Evolutionary conservation across 192 early-diverging fungal genomes (phyloP), one percentile per base, ranked within the genome.

Genomic region (Lobosporangium transversale): DNA sequence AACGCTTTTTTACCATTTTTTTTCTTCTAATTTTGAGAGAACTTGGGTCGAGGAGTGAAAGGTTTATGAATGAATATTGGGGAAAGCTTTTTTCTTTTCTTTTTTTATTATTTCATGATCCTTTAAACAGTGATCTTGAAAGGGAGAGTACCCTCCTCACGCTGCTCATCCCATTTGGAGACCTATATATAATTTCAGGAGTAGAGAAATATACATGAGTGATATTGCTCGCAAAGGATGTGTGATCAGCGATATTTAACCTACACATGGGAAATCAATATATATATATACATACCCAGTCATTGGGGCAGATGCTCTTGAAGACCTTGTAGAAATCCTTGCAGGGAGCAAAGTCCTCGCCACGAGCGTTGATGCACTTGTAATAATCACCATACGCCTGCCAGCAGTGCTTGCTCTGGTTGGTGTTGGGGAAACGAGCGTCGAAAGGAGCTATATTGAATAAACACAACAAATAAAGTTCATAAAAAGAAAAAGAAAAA

Each of bases 401-500:
- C 95, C 95, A 97, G 91, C 97, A 99, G 91, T 94, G 92, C 89
- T 94, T 96, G 73, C 94, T 97, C 90, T 99, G 96, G 88, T 99
- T 97, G 79, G 90, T 90, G 92, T 99, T 99, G 68, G 97, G 97
- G 91, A 99, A 99, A 71, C 86, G 84, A 79, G 86, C 86, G 78
- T 88, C 86, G 66, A 88, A 88, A 45, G 66, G 70, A 78, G 83
- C 86, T 88, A 69, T 21, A n/a, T n/a, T n/a, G n/a, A n/a, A n/a
- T n/a, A n/a, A n/a, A n/a, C n/a, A n/a, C n/a, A n/a, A n/a, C n/a
- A n/a, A n/a, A n/a, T n/a, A n/a, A n/a, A n/a, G n/a, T n/a, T n/a
- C n/a, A n/a, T n/a, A n/a, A n/a, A n/a, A n/a, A n/a, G n/a, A n/a
- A n/a, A n/a, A n/a, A n/a, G n/a, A n/a, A n/a, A n/a, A n/a, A n/a